phyloP scores from a whole-genome alignment of 1,284 basidiomycete species.

The Rugiboletus extremiorientalis region DNA sequence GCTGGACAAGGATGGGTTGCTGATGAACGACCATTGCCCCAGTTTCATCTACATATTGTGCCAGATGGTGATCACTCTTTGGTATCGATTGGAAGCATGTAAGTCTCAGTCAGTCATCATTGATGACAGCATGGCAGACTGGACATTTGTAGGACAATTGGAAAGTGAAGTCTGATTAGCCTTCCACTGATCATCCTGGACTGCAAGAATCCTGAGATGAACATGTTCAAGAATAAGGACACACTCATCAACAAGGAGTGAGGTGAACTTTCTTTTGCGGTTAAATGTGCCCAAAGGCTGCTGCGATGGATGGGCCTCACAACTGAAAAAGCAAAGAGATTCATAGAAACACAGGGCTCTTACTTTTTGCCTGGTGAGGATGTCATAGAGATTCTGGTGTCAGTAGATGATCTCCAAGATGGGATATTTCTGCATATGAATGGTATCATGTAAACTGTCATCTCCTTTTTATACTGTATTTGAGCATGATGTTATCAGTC shows the following conservation, averaged over 20 bases:
- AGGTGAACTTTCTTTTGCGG: not conserved
- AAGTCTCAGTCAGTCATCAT: no score
- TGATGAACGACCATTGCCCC: not conserved
- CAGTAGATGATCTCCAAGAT: no score
- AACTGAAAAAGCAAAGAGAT: no score
- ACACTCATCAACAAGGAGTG: not conserved
- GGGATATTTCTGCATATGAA: no score
- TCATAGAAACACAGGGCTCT: no score
- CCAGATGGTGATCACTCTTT: constrained; percentile 5
- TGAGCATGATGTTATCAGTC: no score
- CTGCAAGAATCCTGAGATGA: accelerated
- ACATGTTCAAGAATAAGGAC: not conserved
- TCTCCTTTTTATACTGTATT: no score
- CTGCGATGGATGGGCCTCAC: not conserved
- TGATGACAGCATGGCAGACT: not conserved
- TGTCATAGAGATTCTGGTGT: no score
- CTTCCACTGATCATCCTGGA: not conserved
- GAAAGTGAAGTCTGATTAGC: not conserved
- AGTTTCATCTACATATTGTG: not conserved
- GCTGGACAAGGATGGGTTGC: accelerated
- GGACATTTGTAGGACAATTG: not conserved
- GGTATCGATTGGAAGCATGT: constrained; percentile 6
- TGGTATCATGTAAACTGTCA: no score
- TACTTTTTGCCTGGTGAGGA: no score
- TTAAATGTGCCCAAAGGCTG: not conserved